phyloP scores from a whole-genome alignment of 2,329 filamentous ascomycete species.

The Calonectria naviculata region DNA sequence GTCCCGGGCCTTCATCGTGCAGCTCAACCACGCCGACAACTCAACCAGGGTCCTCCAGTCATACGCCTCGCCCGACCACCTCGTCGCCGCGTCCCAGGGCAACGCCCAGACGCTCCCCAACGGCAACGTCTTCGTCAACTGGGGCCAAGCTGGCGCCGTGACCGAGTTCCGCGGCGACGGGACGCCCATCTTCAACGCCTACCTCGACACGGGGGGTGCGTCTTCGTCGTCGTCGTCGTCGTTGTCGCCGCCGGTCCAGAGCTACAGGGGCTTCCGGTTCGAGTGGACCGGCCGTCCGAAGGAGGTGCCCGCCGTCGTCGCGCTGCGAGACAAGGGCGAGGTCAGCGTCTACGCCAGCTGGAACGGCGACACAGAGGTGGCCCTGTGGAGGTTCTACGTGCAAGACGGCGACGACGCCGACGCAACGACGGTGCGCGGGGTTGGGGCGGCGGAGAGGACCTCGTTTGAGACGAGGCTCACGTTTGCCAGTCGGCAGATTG shows the following conservation, averaged over 20 bases:
- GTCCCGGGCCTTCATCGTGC: slow-evolving; percentile 56
- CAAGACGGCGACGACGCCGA: slow-evolving; percentile 7
- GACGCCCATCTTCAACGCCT: slow-evolving; percentile 61
- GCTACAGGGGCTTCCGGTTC: slow-evolving; percentile 65
- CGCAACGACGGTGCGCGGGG: slow-evolving; percentile 10
- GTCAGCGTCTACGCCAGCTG: slow-evolving; percentile 22
- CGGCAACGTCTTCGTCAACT: slow-evolving; percentile 66
- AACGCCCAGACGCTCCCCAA: slow-evolving; percentile 64
- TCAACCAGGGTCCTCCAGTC: slow-evolving; percentile 57
- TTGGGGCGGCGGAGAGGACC: slow-evolving; percentile 13
- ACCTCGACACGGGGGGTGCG: slow-evolving; percentile 50
- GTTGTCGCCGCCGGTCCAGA: slow-evolving; percentile 53
- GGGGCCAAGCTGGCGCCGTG: slow-evolving; percentile 63
- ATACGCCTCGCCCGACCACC: slow-evolving; percentile 59
- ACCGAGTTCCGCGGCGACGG: slow-evolving; percentile 60
- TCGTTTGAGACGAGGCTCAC: slow-evolving; percentile 23
- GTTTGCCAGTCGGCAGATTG: background rate
- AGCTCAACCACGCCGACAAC: slow-evolving; percentile 55
- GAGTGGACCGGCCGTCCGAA: slow-evolving; percentile 62
- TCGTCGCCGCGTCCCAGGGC: slow-evolving; percentile 61
- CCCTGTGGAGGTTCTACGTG: slow-evolving; percentile 26
- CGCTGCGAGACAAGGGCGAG: slow-evolving; percentile 19
- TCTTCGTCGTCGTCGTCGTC: background rate
- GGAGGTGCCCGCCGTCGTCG: slow-evolving; percentile 39
- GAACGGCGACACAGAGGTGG: slow-evolving; percentile 28